Base-by-base conservation (phyloP, 164 flowering plant genomes). In the Stephania cephalantha region DNA sequence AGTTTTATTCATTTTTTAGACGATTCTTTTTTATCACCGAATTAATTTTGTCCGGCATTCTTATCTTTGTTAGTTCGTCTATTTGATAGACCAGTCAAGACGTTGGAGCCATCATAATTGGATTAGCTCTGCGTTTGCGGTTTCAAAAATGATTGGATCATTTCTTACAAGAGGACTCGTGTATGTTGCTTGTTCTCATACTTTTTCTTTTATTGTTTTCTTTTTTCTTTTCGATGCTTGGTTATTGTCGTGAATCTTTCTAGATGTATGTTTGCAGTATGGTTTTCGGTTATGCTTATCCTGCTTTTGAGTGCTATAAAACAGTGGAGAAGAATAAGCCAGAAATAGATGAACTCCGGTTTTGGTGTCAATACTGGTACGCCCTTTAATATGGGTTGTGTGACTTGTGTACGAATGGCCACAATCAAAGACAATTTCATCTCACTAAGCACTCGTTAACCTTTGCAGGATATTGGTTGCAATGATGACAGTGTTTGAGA, bases 351-450 rank as follows among this genome's bases (percentile, higher is more conserved):
- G 91, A 90, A 63, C 91, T 94, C 67, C 90, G 86, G 45, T 94
- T 94, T 82, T 94, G 98, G 98, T 94, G 98, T 83, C 97, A 94
- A 76, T 94, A 94, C 74, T 94, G 98, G 98, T 94, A 88, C 8
- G 65, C 1, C 30, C 70, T 46, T 9, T 70, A 61, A 35, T 30
- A 2, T 63, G 0, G 9, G 1, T 42, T 5, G 9, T 70, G 63
- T 64, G 42, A 35, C 42, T 35, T 35, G 42, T 4, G 35, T 17
- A 11, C 35, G 66, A 66, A 17, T 11, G 0, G 46, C 35, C 42
- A 35, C 42, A 35, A 35, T 35, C n/a, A 44, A 4, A 61, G 65
- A 30, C 31, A 20, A 7, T 48, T 44, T 45, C 42, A 30, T 2
- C 35, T 71, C 18, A 2, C 17, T 22, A 20, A 20, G 13, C 17